Base-by-base conservation (phyloP, 148 eudicot genomes). In the Salicornia ramosissima region DNA sequence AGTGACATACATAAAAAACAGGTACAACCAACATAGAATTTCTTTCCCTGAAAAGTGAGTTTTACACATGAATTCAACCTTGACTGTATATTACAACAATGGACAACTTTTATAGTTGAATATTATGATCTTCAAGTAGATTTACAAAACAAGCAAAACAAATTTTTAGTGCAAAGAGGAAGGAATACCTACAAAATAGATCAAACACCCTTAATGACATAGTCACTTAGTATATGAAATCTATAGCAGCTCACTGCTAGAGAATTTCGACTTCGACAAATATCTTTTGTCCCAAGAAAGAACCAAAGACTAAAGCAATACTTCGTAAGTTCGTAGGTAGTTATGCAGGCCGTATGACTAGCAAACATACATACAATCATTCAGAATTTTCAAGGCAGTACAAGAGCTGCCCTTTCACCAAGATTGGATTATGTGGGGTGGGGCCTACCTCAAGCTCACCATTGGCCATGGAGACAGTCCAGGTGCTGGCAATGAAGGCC, bases 401-500 rank as follows among this genome's bases (percentile, higher is more conserved):
- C 50, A 63, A 52, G 25, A 36, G 59, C 68, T n/a, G 56, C 43
- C 53, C 29, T 36, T 73, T 5, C 50, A 56, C 40, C 64, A 59
- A 28, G 10, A 31, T 51, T 22, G 50, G 51, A 43, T 34, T 16
- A 4, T 49, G 53, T 3, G 53, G 22, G 12, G 3, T 10, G 30
- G 9, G 62, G 31, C 77, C 77, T 79, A 87, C 83, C 89, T 85
- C 80, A 92, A 47, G 74, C 84, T 86, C 87, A 92, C 73, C 61
- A 82, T 81, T 36, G 97, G 91, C 97, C 96, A 92, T 43, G 86
- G 84, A 71, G 85, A 77, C 39, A 80, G 73, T 31, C 94, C 97
- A 71, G 84, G 83, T 15, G 86, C 85, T 58, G 97, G 96, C 79
- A 92, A 76, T 34, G 86, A 70, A 49, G 97, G 94, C n/a, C 97